Evolutionary conservation across 2,329 filamentous ascomycete genomes (phyloP), one percentile per base, ranked within the genome.

Genomic region (Microthyrium microscopicum): DNA sequence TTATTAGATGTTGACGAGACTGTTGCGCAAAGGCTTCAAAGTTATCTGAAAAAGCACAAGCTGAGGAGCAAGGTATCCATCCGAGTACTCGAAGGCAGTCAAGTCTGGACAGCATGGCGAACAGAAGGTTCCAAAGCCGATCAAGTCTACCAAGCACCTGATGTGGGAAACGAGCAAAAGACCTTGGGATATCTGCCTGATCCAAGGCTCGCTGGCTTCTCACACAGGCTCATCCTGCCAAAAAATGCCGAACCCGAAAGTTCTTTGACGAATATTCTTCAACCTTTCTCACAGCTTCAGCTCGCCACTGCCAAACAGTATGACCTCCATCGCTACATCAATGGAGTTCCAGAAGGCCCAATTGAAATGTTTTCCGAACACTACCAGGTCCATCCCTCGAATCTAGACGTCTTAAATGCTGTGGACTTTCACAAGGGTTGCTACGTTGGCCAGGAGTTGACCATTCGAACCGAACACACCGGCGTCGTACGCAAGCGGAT

Each of bases 351-450:
- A 1, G 89, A 98, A 57, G 87, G 89, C 2, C 80, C 81, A 50
- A 52, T 58, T 12, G 89, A 98, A 60, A 74, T 98, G 15, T 52
- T 70, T 5, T 58, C 65, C 38, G 78, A 78, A 42, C 60, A 66
- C 13, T 74, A 83, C 1, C 62, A 98, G 35, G 87, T 89, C 1
- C 76, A 85, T 54, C 87, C 95, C 56, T 77, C 68, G 49, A 94
- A 94, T 52, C 68, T 95, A 51, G 89, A 98, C 55, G 59, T 81
- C 39, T 81, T 81, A 66, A 68, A 70, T 30, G 89, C 73, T 18
- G 77, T 98, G 43, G 82, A 94, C 56, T 98, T 89, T 60, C 73
- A 73, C 49, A 98, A 98, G 60, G 89, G 89, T 5, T 98, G 89
- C 57, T 98, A 98, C 54, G 73, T 95, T 5, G 89, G 89, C 0